Conservation (phyloP, 345 rosid genomes). For the Populus nigra region DNA sequence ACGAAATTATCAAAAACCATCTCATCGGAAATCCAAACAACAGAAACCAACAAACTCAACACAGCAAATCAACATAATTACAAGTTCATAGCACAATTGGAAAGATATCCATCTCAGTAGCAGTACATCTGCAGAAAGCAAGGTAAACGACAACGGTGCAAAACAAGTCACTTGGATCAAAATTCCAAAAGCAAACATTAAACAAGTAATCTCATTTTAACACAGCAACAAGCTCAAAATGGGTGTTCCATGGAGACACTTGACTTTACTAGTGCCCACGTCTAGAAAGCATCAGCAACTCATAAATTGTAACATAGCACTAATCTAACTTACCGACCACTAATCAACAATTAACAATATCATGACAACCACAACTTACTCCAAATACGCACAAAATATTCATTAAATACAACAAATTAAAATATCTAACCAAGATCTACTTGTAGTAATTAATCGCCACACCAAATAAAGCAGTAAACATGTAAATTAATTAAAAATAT, state of each 20-base stretch:
- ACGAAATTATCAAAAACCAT: background rate
- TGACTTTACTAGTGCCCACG: background rate
- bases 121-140: too few relatives aligned
- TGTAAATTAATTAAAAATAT: background rate
- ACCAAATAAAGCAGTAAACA: background rate
- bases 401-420: background rate
- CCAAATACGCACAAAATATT: background rate
- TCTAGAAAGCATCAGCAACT: background rate
- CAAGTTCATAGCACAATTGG: too few relatives aligned
- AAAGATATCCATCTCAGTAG: too few relatives aligned
- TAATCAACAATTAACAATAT: background rate
- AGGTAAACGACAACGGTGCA: too few relatives aligned
- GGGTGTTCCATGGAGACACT: background rate
- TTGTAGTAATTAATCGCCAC: background rate
- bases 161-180: too few relatives aligned
- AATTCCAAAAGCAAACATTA: too few relatives aligned
- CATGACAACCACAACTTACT: background rate
- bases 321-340: background rate
- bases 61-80: too few relatives aligned
- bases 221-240: background rate
- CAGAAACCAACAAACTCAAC: too few relatives aligned
- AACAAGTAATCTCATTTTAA: background rate
- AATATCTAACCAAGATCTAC: background rate
- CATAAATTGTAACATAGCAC: background rate
- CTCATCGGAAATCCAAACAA: background rate